phyloP scores from a whole-genome alignment of 202 grass and related monocot species.

The Dendrocalamus latiflorus region DNA sequence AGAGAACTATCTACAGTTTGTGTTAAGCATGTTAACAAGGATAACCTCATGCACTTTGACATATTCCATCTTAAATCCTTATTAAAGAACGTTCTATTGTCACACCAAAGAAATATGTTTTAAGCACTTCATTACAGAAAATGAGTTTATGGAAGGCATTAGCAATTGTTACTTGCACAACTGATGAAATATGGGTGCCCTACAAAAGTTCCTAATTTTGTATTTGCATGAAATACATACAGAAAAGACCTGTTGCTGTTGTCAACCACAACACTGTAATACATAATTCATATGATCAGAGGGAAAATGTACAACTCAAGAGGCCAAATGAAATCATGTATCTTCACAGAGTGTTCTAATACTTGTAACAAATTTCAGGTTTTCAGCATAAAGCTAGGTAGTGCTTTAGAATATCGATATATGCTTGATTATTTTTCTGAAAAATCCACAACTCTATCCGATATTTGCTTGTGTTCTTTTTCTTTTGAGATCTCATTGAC shows the following conservation, averaged over 20 bases:
- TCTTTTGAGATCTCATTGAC: background rate
- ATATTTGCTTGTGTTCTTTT: too few species aligned
- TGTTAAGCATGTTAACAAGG: background rate
- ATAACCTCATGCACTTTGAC: background rate
- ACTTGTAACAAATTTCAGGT: background rate
- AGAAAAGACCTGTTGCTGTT: background rate
- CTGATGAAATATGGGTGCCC: background rate
- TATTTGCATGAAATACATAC: background rate
- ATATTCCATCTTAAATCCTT: conserved; percentile 9
- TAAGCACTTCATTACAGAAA: background rate
- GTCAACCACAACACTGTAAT: background rate
- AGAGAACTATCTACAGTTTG: background rate
- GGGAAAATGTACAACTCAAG: background rate
- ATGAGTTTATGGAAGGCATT: background rate
- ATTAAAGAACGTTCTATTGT: background rate
- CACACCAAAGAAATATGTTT: background rate
- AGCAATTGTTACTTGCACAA: background rate
- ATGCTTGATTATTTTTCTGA: background rate
- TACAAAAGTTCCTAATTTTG: background rate
- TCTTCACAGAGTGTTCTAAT: background rate
- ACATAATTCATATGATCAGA: background rate
- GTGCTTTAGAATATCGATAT: background rate
- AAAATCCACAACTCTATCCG: background rate
- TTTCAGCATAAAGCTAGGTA: background rate
- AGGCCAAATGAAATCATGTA: background rate